Base-by-base conservation (phyloP, 176 grass and related monocot genomes). In the Lolium rigidum region DNA sequence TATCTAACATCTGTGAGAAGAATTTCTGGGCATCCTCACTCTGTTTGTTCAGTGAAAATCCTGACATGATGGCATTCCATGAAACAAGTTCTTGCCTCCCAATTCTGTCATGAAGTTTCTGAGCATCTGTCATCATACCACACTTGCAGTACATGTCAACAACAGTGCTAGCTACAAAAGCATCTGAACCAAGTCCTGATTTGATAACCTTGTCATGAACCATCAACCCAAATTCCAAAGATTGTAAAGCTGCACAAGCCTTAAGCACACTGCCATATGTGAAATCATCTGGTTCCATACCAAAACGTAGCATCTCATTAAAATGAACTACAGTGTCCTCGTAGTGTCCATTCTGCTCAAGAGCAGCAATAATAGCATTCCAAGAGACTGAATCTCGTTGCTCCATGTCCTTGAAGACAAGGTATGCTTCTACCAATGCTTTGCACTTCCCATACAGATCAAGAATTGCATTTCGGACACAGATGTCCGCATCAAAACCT, bases 81-180 rank as follows among this genome's bases (percentile, higher is more conserved):
- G 91, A 95, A 80, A 95, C 86, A 79, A 90, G 83, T 51, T 86
- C 82, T 80, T 92, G 83, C 56, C 81, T 80, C n/a, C 89, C 86
- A 4, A 93, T 93, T 89, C 81, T 92, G 4, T 81, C 63, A 87
- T 93, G 95, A 85, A 98, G 95, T 75, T 98, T 93, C 79, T 85
- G 84, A 50, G 89, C 93, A 82, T 98, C 95, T 20, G 57, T 17
- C 26, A 92, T 93, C 87, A 91, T 87, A 49, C 93, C 81, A 44
- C 93, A 95, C 50, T 98, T 98, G 83, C 95, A 93, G 79, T 98
- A 98, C 95, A 95, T 95, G 78, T 90, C 91, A 90, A 98, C 87
- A 87, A 93, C 80, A 76, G 85, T 86, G 92, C 91, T 95, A 20
- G 65, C 89, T 35, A 98, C 77, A 82, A 98, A 98, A 39, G 80